A percentile compares a stretch with the other conserved stretches of the same genome.
These are phyloP conservation scores for Penicillium odoratum DNA, from an alignment of 495 filamentous ascomycete species.

Conservation along the genomic window DNA sequence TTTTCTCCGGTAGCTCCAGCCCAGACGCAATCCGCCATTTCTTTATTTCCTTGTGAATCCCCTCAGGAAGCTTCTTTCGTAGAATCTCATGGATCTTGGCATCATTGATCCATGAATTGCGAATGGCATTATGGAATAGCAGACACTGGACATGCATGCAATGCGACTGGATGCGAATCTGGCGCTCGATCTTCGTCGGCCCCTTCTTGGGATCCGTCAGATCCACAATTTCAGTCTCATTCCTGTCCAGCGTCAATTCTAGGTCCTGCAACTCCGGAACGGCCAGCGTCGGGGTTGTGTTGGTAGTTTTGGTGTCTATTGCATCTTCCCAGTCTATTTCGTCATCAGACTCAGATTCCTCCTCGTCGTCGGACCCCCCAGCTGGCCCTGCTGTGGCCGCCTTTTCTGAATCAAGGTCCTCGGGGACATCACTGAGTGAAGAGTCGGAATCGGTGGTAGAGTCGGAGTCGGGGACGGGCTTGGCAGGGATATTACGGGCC, in stretches of 20 bases:
- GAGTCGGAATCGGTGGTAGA: constrained; percentile 57
- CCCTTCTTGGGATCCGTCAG: constrained; percentile 76
- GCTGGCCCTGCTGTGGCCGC: constrained; percentile 14
- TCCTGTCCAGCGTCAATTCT: constrained; percentile 70
- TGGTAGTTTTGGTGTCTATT: constrained; percentile 43
- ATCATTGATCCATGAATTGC: constrained; percentile 87
- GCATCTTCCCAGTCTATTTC: constrained; percentile 91
- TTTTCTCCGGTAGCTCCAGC: constrained; percentile 46
- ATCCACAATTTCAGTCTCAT: constrained; percentile 55
- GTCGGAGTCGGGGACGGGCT: constrained; percentile 8
- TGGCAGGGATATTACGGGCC: constrained; percentile 8
- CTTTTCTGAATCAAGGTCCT: constrained; percentile 19
- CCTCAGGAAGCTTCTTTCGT: constrained; percentile 65
- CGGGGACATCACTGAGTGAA: constrained; percentile 61
- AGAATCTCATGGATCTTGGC: constrained; percentile 74
- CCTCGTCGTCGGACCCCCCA: constrained; percentile 56
- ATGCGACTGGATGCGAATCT: constrained; percentile 75
- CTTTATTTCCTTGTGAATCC: constrained; percentile 68
- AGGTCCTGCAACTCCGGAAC: constrained; percentile 55
- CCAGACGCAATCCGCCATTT: constrained; percentile 71
- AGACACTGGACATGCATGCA: constrained; percentile 87
- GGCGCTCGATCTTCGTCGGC: constrained; percentile 77
- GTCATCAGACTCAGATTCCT: constrained; percentile 61
- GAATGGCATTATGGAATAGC: constrained; percentile 82
- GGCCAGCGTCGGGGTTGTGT: constrained; percentile 28